These are phyloP conservation scores for Phaeosphaeriaceae sp. DNA, from an alignment of 2,329 filamentous ascomycete species.

Conservation along the genomic window DNA sequence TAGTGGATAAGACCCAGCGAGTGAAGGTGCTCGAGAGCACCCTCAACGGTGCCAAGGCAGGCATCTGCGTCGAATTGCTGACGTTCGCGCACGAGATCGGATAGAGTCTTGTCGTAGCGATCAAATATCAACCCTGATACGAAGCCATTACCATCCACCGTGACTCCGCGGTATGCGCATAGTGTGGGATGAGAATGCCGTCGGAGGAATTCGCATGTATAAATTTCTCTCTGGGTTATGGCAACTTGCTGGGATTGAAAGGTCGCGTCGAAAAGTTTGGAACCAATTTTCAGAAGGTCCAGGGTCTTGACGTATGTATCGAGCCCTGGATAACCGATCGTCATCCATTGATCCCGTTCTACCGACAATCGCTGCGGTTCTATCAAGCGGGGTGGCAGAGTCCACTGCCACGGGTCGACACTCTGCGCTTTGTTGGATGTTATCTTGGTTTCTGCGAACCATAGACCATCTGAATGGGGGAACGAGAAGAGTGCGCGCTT, in stretches of 20 bases:
- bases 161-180: conserved; percentile 6
- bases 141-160: neutral
- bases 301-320: neutral
- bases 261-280: no score
- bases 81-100: conserved; percentile 1
- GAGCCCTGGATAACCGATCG: no score
- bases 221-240: neutral
- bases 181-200: conserved; percentile 9
- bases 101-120: conserved; percentile 1
- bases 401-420: neutral
- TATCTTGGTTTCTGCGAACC: conserved; percentile 1
- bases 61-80: neutral
- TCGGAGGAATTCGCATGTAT: conserved; percentile 7
- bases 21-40: neutral
- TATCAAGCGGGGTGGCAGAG: neutral
- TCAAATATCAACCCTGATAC: conserved; percentile 10
- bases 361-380: neutral
- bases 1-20: neutral
- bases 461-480: neutral
- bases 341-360: no score
- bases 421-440: neutral
- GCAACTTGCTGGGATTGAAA: neutral
- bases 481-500: neutral
- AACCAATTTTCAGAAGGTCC: neutral
- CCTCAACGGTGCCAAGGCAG: neutral